phyloP scores from a whole-genome alignment of 345 rosid species.

The Luvunga scandens region DNA sequence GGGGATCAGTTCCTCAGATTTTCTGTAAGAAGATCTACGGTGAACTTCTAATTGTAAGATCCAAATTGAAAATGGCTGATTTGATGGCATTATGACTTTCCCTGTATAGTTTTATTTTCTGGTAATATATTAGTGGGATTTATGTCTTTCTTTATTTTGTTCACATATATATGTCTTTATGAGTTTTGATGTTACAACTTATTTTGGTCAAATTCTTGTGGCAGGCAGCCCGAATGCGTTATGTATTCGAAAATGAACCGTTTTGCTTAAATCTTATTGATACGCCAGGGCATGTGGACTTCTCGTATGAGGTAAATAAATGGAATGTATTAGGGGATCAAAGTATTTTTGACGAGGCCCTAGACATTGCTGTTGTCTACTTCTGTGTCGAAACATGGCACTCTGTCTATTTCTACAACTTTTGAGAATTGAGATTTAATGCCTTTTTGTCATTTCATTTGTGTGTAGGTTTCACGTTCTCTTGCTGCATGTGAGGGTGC shows the following conservation, averaged over 20 bases:
- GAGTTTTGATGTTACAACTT: slow-evolving; percentile 3
- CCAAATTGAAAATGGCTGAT: background rate
- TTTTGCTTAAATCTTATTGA: slow-evolving; percentile 92
- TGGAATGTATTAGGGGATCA: background rate
- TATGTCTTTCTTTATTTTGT: background rate
- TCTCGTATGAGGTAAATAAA: slow-evolving; percentile 82
- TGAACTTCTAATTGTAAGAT: background rate
- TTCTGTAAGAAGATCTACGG: background rate
- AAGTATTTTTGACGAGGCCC: background rate
- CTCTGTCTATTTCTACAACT: background rate
- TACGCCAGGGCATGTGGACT: slow-evolving; percentile 98
- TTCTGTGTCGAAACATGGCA: background rate
- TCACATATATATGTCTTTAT: background rate
- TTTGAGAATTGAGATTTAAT: background rate
- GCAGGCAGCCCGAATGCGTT: slow-evolving; percentile 99
- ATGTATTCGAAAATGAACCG: slow-evolving; percentile 49
- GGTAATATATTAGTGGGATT: background rate
- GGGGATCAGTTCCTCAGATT: background rate
- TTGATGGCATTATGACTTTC: background rate
- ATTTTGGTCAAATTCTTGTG: slow-evolving; percentile 6
- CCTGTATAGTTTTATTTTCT: background rate
- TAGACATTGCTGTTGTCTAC: background rate
- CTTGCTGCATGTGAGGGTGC: slow-evolving; percentile 99
- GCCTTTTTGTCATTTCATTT: background rate
- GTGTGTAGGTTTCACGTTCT: slow-evolving; percentile 84